Conservation (phyloP, 208 protist genomes). For the Acanthamoeba healyi region DNA sequence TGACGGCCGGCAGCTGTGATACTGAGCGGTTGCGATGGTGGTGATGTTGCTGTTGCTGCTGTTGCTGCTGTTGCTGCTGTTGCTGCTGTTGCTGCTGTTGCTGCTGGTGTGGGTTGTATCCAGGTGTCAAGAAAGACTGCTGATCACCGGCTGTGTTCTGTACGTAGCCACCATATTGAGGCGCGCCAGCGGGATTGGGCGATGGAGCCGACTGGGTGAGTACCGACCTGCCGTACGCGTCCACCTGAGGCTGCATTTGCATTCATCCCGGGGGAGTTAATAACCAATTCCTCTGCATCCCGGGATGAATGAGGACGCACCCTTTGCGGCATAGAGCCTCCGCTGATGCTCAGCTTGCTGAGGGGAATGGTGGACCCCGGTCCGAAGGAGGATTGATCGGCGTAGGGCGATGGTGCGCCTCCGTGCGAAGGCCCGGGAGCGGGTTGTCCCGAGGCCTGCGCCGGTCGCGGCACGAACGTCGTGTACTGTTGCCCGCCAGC, state of each 20-base stretch:
- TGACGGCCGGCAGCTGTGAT: not conserved
- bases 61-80: not conserved
- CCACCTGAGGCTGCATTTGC: not conserved
- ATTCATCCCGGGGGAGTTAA: too few species aligned
- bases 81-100: not conserved
- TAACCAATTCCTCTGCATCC: too few species aligned
- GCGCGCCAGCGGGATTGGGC: not conserved
- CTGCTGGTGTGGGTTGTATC: not conserved
- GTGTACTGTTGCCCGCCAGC: not conserved
- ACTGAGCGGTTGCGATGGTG: slow-evolving; percentile 18
- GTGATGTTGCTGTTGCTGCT: not conserved
- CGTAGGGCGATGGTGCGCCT: not conserved
- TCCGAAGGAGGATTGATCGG: not conserved
- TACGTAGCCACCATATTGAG: too few species aligned
- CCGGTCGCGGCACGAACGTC: not conserved
- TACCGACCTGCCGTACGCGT: not conserved
- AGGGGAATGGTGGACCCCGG: not conserved
- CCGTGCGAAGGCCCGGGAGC: not conserved
- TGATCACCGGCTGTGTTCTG: too few species aligned
- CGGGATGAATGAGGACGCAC: too few species aligned
- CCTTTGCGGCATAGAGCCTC: not conserved
- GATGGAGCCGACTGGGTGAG: not conserved
- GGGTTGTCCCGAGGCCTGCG: not conserved
- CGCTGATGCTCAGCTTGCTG: not conserved
- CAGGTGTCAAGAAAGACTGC: not conserved